Conservation (phyloP, 129 eudicot genomes). For the Lonicera japonica region DNA sequence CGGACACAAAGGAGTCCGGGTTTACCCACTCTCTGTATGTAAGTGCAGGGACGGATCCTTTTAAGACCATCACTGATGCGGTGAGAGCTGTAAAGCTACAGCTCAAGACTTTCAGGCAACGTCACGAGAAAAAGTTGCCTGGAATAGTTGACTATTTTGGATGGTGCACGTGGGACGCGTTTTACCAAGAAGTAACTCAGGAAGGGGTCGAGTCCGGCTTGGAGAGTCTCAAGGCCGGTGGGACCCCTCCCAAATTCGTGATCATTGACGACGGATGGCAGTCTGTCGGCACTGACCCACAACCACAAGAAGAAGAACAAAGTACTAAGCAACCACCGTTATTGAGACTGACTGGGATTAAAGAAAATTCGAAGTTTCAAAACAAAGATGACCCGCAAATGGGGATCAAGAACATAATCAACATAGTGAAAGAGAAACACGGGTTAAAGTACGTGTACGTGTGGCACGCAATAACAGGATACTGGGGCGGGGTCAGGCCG, state of each 20-base stretch:
- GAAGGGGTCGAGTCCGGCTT: constrained; percentile 78
- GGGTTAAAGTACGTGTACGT: constrained; percentile 74
- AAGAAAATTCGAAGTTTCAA: constrained; percentile 72
- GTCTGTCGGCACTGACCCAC: constrained; percentile 42
- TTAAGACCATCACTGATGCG: constrained; percentile 43
- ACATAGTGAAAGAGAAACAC: constrained; percentile 44
- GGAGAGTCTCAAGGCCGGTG: constrained; percentile 49
- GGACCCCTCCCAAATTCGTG: constrained; percentile 65
- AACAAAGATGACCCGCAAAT: constrained; percentile 47
- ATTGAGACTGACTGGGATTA: constrained; percentile 68
- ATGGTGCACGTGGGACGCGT: constrained; percentile 95
- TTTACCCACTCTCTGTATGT: constrained; percentile 44
- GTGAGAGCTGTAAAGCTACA: constrained; percentile 40
- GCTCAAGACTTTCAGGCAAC: constrained; percentile 51
- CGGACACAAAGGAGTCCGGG: constrained; percentile 26
- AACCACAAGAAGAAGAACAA: neutral
- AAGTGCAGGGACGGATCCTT: constrained; percentile 62
- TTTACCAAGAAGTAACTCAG: constrained; percentile 71
- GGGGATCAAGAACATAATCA: constrained; percentile 66
- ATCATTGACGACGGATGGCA: constrained; percentile 96
- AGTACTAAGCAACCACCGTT: constrained; percentile 23
- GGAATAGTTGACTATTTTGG: constrained; percentile 66
- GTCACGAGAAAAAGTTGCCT: constrained; percentile 60
- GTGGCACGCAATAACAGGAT: constrained; percentile 81
- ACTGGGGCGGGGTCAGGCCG: constrained; percentile 84